Evolutionary conservation across 176 grass and related monocot species (phyloP), one percentile per base, ranked within the genome.

Genomic region (Chloris gayana): DNA sequence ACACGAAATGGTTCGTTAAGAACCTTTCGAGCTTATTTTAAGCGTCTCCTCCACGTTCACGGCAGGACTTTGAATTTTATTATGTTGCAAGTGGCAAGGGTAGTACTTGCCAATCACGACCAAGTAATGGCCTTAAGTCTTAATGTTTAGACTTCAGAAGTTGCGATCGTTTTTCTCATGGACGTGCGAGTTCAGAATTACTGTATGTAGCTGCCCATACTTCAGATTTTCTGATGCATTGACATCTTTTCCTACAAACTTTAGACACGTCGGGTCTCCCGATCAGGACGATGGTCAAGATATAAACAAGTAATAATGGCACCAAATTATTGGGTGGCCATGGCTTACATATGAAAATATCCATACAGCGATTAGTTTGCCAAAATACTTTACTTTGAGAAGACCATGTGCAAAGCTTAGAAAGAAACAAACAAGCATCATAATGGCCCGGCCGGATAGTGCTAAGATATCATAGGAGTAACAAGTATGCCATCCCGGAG

Each of bases 21-120:
- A 39, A 82, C 32, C 74, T 34, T 15, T 73, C 0, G 67, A 9
- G 59, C 42, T 73, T 89, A 78, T 57, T 62, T 61, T 86, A 57
- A 62, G 25, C 38, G 83, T 68, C 59, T 25, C 32, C 77, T 41
- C 73, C 87, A 68, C 67, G 73, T 89, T 82, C 88, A 54, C 67
- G 39, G 67, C 59, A 66, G 57, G 14, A 27, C 56, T 6, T 53
- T 22, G 6, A 33, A 27, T 76, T 80, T 75, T 82, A 47, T 35
- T 65, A 75, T 51, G 42, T 2, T 75, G 54, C 82, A 81, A 76
- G 76, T 71, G 76, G 71, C 33, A 75, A 10, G 50, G 69, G 45
- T 53, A 14, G 1, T 6, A 24, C 54, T 30, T n/a, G 38, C 29
- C 38, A 82, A 31, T 81, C 24, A n/a, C 64, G 7, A 76, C 22